Base-by-base conservation (phyloP, 177 flowering plant genomes). In the Vitis hybrid region DNA sequence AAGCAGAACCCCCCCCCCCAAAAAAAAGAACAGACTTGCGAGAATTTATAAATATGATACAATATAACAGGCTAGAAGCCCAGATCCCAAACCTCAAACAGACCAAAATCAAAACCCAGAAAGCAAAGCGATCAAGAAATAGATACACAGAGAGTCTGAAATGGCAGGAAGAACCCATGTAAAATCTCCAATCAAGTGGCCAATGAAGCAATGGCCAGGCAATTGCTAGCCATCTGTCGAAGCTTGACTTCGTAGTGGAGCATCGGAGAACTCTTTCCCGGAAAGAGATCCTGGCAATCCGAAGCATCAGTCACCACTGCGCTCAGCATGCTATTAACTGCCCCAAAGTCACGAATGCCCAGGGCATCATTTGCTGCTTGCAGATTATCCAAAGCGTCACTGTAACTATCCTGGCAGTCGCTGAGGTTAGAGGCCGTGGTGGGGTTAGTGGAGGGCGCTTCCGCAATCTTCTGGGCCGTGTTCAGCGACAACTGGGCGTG, bases 161-260 rank as follows among this genome's bases (percentile, higher is more conserved):
- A 40, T 40, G 45, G 45, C 45, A 1, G 45, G 45, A 40, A 5
- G 45, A 40, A 7, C 7, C 45, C 7, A 40, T 40, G 45, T 40
- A 5, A 26, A 26, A 26, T 26, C 30, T 26, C 30, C 30, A 26
- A 26, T 26, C 0, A 26, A 26, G 67, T 30, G 23, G 76, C 18
- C 68, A 74, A 23, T 17, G 78, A 62, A 67, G 75, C 68, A 62
- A 84, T 69, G 49, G 87, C 78, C 40, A 80, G 82, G 26, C 82
- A 79, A 67, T 77, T 82, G 75, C 78, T 80, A 1, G 74, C 77
- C 75, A 84, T 65, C 12, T 79, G 65, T 0, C 34, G 30, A 21
- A 78, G 67, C 66, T 62, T 71, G 7, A 18, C 67, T 52, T 76
- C 65, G 2, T 12, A 32, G 3, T 19, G 11, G 3, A 32, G 17